Conservation (phyloP, 2,329 filamentous ascomycete genomes). For the Aspergillus sp. region DNA sequence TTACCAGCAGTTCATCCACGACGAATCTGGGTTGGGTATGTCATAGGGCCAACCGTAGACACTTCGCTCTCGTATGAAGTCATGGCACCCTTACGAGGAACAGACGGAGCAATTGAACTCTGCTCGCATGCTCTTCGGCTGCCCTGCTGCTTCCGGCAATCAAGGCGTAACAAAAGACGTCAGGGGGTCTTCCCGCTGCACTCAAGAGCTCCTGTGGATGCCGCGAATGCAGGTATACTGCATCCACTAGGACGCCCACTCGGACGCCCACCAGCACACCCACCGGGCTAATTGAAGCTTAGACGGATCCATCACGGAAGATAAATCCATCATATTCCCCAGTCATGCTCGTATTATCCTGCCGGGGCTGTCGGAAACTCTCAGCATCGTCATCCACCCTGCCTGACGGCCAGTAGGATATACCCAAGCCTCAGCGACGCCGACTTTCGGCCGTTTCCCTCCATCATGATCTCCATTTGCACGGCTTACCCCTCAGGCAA, state of each 20-base stretch:
- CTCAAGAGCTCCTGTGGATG: too few species aligned
- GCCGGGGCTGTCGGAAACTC: neutral
- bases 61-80: too few species aligned
- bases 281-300: neutral
- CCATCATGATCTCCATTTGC: neutral
- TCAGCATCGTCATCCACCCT: neutral
- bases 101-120: too few species aligned
- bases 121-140: too few species aligned
- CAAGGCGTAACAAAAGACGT: neutral
- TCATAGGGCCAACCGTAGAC: too few species aligned
- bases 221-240: neutral
- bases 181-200: neutral
- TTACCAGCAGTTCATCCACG: too few species aligned
- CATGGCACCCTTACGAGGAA: too few species aligned
- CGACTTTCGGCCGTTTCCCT: neutral
- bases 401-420: neutral
- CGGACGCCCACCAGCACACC: too few species aligned
- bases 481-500: too few species aligned
- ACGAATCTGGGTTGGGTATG: too few species aligned
- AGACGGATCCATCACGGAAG: neutral
- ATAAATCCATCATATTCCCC: neutral
- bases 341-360: neutral
- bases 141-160: neutral
- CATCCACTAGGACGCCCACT: too few species aligned
- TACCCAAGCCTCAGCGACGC: neutral